Percentiles rank a stretch among this genome's conserved stretches.
Evolutionary conservation across 2,329 filamentous ascomycete species (phyloP).

Genomic region (Penicillium olsonii): DNA sequence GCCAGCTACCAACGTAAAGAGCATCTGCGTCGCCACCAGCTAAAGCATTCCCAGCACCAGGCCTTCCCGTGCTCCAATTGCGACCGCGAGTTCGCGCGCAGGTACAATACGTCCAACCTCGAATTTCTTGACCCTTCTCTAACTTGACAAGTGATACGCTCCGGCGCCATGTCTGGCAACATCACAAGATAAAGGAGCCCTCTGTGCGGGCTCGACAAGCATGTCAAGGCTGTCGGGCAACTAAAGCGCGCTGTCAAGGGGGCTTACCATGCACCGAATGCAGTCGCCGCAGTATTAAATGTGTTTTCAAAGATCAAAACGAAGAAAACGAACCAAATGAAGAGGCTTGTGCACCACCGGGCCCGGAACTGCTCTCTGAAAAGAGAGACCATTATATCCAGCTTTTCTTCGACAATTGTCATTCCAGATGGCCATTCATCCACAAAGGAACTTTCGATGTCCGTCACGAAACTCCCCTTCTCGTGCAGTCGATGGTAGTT

Average conservation of each 20-base stretch:
- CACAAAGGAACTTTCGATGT: slow-evolving; percentile 24
- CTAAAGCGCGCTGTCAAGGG: slow-evolving; percentile 23
- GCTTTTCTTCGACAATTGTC: slow-evolving; percentile 30
- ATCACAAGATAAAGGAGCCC: slow-evolving; percentile 17
- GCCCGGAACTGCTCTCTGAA: not conserved
- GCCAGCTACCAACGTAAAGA: slow-evolving; percentile 28
- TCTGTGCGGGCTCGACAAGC: slow-evolving; percentile 13
- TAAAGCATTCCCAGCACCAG: slow-evolving; percentile 17
- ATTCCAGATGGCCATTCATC: slow-evolving; percentile 33
- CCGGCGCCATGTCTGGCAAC: slow-evolving; percentile 24
- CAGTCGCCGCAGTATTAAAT: slow-evolving; percentile 16
- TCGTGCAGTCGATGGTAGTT: slow-evolving; percentile 32
- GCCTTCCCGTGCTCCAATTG: slow-evolving; percentile 18
- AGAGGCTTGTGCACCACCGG: not conserved
- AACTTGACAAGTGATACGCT: slow-evolving; percentile 25
- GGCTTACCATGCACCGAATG: slow-evolving; percentile 21
- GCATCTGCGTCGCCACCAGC: slow-evolving; percentile 26
- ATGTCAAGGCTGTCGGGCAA: slow-evolving; percentile 21
- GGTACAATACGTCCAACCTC: slow-evolving; percentile 12
- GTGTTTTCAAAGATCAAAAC: slow-evolving; percentile 11
- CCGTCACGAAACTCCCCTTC: slow-evolving; percentile 22
- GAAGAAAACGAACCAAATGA: not conserved
- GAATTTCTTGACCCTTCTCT: not conserved
- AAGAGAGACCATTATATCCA: slow-evolving; percentile 19
- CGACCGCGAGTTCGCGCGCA: slow-evolving; percentile 17